Base-by-base conservation (phyloP, 257 asterid species). In the Asclepias syriaca region DNA sequence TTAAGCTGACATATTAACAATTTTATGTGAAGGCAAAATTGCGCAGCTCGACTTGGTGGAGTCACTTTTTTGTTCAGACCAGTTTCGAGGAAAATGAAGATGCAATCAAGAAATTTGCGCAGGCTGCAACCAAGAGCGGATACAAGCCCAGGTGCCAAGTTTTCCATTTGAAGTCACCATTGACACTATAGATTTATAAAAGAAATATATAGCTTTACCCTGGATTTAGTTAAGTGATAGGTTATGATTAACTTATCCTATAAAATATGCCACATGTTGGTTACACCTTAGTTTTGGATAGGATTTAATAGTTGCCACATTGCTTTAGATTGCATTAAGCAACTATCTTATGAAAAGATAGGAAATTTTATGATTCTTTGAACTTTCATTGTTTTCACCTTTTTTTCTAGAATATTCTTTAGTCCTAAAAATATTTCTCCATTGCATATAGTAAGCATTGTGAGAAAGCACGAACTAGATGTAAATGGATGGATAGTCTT, bases 21-120 rank as follows among this genome's bases (percentile, higher is more conserved):
- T 37, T 64, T n/a, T n/a, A n/a, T 46, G 4, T 77, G 51, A 61
- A 91, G 97, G 98, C 97, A 7, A 93, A 90, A 80, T 76, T 81
- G 82, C 88, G 97, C 74, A 90, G 93, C 81, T 76, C 96, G 2
- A 58, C 94, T 59, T 93, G 98, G 98, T 93, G 98, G 98, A 77
- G 77, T 24, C 81, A 91, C 21, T 89, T 93, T 74, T 93, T 93
- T 85, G 84, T 85, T 67, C 92, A 89, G 77, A 87, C 83, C 77
- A 85, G 89, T 87, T 79, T 93, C 72, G 90, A 89, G 83, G 97
- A 87, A 87, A 90, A 90, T 32, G 97, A 93, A 81, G 77, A 80
- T 68, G 95, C 90, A 37, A 70, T 77, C 53, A 89, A 87, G 83
- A 93, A 90, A 81, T 93, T 85, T 59, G 96, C 86, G 77, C 87